phyloP scores from a whole-genome alignment of 176 grass and related monocot species.

The Carex kokanica region DNA sequence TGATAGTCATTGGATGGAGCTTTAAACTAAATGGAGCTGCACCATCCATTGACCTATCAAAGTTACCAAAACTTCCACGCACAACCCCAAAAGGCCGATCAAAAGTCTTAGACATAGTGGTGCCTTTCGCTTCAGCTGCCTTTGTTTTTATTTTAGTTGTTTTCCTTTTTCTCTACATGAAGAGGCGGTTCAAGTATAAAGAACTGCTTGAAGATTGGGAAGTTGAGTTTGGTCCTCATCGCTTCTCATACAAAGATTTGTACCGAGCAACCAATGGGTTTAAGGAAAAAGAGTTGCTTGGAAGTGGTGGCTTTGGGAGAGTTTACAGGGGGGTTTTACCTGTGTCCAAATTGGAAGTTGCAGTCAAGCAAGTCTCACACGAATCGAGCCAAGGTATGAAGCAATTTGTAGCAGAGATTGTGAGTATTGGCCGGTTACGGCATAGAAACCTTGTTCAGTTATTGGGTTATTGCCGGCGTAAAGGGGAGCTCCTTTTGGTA shows the following conservation, averaged over 20 bases:
- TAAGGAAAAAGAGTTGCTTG: conserved; percentile 55
- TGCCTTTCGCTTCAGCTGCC: conserved; percentile 35
- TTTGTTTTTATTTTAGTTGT: conserved; percentile 37
- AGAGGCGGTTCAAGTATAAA: conserved; percentile 41
- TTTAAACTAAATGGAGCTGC: conserved; percentile 51
- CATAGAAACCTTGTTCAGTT: conserved; percentile 84
- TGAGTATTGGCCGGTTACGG: conserved; percentile 57
- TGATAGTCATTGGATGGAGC: conserved; percentile 88
- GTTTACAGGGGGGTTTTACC: conserved; percentile 63
- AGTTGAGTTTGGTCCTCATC: conserved; percentile 62
- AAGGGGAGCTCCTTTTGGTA: conserved; percentile 60
- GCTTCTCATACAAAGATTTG: conserved; percentile 79
- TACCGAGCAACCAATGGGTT: conserved; percentile 56
- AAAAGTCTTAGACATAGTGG: conserved; percentile 29
- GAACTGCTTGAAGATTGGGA: conserved; percentile 79
- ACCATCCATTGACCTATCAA: conserved; percentile 35
- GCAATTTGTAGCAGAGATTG: conserved; percentile 65
- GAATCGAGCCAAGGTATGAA: conserved; percentile 66
- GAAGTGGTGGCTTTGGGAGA: conserved; percentile 60
- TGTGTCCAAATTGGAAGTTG: conserved; percentile 46
- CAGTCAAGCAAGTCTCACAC: conserved; percentile 62
- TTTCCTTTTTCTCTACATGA: conserved; percentile 3
- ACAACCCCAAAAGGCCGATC: conserved; percentile 31
- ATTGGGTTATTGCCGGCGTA: conserved; percentile 72
- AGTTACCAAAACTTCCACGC: conserved; percentile 45